Base-by-base conservation (phyloP, 305 asterid species). In the Lippia alba region DNA sequence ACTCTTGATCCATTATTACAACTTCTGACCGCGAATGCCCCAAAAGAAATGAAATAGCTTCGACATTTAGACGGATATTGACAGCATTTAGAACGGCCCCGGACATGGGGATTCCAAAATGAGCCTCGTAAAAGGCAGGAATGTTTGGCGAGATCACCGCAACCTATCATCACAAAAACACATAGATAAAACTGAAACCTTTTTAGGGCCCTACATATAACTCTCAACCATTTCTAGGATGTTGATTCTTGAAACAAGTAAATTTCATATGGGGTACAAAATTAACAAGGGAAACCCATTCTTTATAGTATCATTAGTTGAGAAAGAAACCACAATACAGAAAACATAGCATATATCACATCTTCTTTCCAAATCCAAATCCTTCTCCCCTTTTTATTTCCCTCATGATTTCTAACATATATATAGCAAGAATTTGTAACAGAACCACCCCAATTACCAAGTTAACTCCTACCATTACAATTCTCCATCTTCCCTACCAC, bases 81-180 rank as follows among this genome's bases (percentile, higher is more conserved):
- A 88, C 85, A 20, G 96, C 86, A 59, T 88, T 88, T 62, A 86
- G 56, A 53, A 86, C 90, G 4, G 96, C 96, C 45, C 96, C 96
- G 16, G 90, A 79, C 96, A 88, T 88, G 16, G 96, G 96, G 74
- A 88, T 70, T 60, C 96, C 96, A 73, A 81, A 88, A 83, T 88
- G 92, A 59, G 86, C 86, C 80, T 88, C 96, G 39, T 70, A 86
- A 65, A 81, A 69, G 24, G 90, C 96, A 15, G 96, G 96, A 18
- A 80, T 74, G 74, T 88, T 88, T 14, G 96, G 96, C 5, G 96
- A 87, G 83, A 88, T 83, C 32, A 88, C 92, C 0, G 96, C 87
- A 62, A 86, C 96, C 96, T 88, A 84, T 16, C 68, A 77, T 70
- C 62, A 67, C 16, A 12, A 36, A 54, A 55, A 66, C 50, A 33